Percentiles rank a stretch among this genome's conserved stretches.
Conservation (phyloP, 768 basidiomycete species). For the Lactarius hatsudake region DNA sequence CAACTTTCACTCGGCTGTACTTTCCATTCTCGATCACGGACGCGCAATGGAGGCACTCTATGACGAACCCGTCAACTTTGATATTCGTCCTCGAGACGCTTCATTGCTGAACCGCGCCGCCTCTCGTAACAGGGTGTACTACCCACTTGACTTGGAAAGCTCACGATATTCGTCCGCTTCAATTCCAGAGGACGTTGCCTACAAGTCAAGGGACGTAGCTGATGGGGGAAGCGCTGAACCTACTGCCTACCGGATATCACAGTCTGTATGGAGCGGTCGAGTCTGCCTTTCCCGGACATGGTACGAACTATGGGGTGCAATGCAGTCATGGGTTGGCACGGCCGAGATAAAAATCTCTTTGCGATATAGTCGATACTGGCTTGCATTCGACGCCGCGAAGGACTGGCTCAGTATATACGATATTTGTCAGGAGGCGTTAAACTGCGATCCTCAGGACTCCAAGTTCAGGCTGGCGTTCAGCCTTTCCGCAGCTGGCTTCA, state of each 20-base stretch:
- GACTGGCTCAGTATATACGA: slow-evolving; percentile 11
- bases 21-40: slow-evolving; percentile 2
- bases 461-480: slow-evolving; percentile 3
- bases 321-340: slow-evolving; percentile 13
- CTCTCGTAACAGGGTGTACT: slow-evolving; percentile 1
- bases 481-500: slow-evolving; percentile 3
- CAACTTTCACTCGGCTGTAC: neutral
- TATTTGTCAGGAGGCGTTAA: neutral
- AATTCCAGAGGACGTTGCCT: slow-evolving; percentile 33
- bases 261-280: neutral
- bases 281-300: neutral
- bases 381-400: neutral
- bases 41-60: slow-evolving; percentile 6
- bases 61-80: neutral
- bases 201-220: slow-evolving; percentile 3
- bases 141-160: neutral
- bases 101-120: neutral
- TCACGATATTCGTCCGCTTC: neutral
- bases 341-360: neutral
- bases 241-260: neutral
- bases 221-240: neutral
- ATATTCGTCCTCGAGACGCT: too few species aligned
- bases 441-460: neutral
- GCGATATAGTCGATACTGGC: slow-evolving; percentile 17
- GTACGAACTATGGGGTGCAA: neutral